These are phyloP conservation scores for Malbranchea zuffiana DNA, from an alignment of 2,329 filamentous ascomycete species.

Conservation along the genomic window DNA sequence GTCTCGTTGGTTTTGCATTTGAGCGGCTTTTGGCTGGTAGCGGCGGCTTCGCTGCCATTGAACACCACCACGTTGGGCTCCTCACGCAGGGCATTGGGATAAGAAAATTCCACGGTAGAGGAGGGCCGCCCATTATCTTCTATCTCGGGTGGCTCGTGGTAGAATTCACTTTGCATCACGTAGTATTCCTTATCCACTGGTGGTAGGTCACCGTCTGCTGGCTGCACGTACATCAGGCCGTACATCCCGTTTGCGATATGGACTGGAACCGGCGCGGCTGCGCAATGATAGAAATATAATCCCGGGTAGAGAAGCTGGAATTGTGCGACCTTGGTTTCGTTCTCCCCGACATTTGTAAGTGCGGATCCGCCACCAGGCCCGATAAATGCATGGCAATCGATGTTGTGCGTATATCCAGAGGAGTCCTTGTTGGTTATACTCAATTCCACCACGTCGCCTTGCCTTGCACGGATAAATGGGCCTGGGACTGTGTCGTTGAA, in stretches of 20 bases:
- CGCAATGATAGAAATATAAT: constrained; percentile 28
- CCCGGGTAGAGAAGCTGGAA: constrained; percentile 25
- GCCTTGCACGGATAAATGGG: constrained; percentile 28
- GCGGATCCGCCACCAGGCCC: constrained; percentile 27
- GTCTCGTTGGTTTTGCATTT: constrained; percentile 23
- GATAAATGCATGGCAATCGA: constrained; percentile 28
- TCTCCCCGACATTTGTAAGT: constrained; percentile 25
- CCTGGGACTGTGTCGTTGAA: constrained; percentile 27
- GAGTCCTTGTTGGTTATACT: constrained; percentile 25
- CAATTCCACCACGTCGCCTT: constrained; percentile 26
- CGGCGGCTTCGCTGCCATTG: constrained; percentile 25
- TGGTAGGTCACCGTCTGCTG: constrained; percentile 22
- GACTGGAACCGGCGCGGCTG: constrained; percentile 27
- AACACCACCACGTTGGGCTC: constrained; percentile 25
- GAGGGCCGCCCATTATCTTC: constrained; percentile 23
- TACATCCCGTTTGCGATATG: constrained; percentile 32
- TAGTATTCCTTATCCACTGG: constrained; percentile 28
- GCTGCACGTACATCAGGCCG: constrained; percentile 29
- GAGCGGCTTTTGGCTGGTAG: constrained; percentile 24
- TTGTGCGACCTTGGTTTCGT: constrained; percentile 23
- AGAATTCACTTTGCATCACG: constrained; percentile 31
- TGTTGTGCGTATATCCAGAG: constrained; percentile 28
- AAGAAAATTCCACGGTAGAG: constrained; percentile 26
- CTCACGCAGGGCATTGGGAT: constrained; percentile 25
- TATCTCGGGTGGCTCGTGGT: constrained; percentile 27